Evolutionary conservation across 768 basidiomycete species (phyloP).

Genomic region (Termitomyces sp.): DNA sequence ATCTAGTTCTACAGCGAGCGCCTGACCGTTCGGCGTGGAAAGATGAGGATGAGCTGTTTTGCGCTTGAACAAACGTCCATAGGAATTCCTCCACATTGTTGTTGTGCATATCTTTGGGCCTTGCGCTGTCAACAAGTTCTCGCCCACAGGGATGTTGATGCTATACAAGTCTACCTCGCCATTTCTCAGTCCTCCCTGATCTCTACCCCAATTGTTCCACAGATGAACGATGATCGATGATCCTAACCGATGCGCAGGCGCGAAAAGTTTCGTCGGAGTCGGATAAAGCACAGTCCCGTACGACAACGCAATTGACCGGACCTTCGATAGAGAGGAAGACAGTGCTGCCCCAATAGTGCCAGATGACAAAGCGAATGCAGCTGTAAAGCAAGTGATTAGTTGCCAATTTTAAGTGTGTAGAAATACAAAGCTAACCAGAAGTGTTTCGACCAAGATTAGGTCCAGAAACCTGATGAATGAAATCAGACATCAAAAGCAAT

Average conservation of each 20-base stretch:
- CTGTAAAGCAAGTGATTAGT: constrained; percentile 26
- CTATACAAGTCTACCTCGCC: constrained; percentile 79
- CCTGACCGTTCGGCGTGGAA: constrained; percentile 16
- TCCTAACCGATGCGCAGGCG: constrained; percentile 70
- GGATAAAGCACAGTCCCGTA: constrained; percentile 78
- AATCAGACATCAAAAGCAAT: neutral
- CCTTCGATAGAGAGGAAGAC: constrained; percentile 64
- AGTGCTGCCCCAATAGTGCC: constrained; percentile 92
- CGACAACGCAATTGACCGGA: constrained; percentile 80
- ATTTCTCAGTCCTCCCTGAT: constrained; percentile 47
- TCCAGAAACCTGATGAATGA: constrained; percentile 59
- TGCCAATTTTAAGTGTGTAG: constrained; percentile 1
- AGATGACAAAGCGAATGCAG: constrained; percentile 85
- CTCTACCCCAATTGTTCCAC: constrained; percentile 82
- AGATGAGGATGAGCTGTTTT: constrained; percentile 15
- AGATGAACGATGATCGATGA: constrained; percentile 64
- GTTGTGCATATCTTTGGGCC: constrained; percentile 77
- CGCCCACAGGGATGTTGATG: constrained; percentile 83
- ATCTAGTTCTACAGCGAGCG: constrained; percentile 36
- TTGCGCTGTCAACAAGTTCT: constrained; percentile 49
- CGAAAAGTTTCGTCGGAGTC: constrained; percentile 49
- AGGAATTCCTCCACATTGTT: constrained; percentile 78
- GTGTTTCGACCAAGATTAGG: constrained; percentile 85
- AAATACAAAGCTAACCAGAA: constrained; percentile 43
- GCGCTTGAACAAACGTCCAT: constrained; percentile 72